These are phyloP conservation scores for Diphasiastrum complanatum DNA, from an alignment of 83 land plant species.

Conservation along the genomic window DNA sequence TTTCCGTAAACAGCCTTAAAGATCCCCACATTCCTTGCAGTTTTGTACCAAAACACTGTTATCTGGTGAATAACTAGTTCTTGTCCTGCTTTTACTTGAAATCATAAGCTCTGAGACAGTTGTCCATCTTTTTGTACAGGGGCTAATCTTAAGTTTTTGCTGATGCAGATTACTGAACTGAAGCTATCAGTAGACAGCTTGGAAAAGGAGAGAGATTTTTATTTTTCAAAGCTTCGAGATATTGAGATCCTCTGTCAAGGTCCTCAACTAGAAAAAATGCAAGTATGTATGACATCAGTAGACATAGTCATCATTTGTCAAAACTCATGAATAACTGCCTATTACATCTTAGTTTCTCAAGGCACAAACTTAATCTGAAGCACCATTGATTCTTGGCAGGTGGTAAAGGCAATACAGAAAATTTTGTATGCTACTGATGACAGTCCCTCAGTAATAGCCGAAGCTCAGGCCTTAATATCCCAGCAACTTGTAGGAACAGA, in stretches of 20 bases:
- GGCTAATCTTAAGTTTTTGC: neutral
- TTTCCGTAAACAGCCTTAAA: too few species aligned
- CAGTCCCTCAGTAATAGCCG: conserved; percentile 22
- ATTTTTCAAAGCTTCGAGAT: conserved; percentile 51
- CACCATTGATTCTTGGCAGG: conserved; percentile 19
- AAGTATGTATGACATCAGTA: conserved; percentile 24
- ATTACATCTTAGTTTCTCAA: neutral
- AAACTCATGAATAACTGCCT: neutral
- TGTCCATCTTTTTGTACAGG: neutral
- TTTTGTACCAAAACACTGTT: too few species aligned
- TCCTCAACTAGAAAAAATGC: conserved; percentile 35
- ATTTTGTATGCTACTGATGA: conserved; percentile 48
- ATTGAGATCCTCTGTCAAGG: conserved; percentile 50
- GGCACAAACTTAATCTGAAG: neutral
- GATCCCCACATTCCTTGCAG: too few species aligned
- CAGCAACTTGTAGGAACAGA: too few species aligned
- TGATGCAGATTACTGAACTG: conserved; percentile 37
- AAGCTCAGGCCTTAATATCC: conserved; percentile 48
- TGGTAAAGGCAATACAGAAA: conserved; percentile 39
- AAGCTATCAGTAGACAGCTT: conserved; percentile 36
- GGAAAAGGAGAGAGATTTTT: conserved; percentile 65
- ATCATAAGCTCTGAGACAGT: neutral
- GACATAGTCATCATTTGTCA: neutral
- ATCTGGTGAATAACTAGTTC: too few species aligned
- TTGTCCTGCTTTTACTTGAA: neutral